These are phyloP conservation scores for Punctularia strigosozonata DNA, from an alignment of 768 basidiomycete species.

Conservation along the genomic window DNA sequence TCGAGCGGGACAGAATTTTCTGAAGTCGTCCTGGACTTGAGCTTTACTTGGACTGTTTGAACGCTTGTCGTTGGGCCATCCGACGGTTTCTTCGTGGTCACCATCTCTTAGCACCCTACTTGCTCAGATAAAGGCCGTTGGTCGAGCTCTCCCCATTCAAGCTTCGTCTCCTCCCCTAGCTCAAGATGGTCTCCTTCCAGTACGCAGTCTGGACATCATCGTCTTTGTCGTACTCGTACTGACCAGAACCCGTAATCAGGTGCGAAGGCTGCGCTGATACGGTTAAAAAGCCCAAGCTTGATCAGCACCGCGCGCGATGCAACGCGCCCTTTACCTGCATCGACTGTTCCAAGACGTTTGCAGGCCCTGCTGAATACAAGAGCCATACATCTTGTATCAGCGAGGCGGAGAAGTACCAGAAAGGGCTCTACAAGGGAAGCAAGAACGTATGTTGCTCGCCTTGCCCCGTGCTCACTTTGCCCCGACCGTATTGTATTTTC, in stretches of 20 bases:
- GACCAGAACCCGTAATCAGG: constrained; percentile 2
- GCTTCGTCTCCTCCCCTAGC: too few species aligned
- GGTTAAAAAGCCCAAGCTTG: constrained; percentile 89
- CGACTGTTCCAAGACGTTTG: constrained; percentile 83
- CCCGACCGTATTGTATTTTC: too few species aligned
- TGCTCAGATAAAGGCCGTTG: too few species aligned
- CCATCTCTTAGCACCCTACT: too few species aligned
- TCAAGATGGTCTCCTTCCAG: constrained; percentile 64
- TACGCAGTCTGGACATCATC: constrained; percentile 22
- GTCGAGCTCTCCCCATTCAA: too few species aligned
- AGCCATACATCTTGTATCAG: constrained; percentile 74
- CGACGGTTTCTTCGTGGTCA: too few species aligned
- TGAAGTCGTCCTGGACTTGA: too few species aligned
- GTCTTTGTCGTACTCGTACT: background rate
- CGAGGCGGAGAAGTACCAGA: constrained; percentile 93
- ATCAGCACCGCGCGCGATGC: constrained; percentile 59
- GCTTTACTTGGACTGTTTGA: too few species aligned
- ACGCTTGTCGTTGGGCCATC: too few species aligned
- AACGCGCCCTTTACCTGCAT: constrained; percentile 67
- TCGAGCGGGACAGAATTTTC: too few species aligned
- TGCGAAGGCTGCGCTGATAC: constrained; percentile 78
- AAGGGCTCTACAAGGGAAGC: constrained; percentile 70
- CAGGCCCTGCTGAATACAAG: constrained; percentile 67
- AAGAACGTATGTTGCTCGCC: constrained; percentile 32
- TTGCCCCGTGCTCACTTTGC: too few species aligned